Base-by-base conservation (phyloP, 192 early-diverging fungal species). In the Coemansia erecta region DNA sequence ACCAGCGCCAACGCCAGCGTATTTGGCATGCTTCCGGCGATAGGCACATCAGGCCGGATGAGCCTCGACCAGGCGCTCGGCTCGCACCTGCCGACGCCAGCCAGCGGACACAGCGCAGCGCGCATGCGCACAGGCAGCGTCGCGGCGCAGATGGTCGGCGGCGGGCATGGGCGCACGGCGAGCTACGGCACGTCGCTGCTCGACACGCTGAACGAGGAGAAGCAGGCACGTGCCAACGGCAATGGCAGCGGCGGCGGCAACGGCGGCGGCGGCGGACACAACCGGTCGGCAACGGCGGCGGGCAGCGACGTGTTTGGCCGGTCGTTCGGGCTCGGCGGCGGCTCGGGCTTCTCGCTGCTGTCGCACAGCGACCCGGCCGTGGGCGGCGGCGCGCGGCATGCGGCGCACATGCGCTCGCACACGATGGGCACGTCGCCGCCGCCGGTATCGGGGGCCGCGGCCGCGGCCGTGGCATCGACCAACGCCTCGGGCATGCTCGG, bases 101-200 rank as follows among this genome's bases (percentile, higher is more conserved):
- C 28, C n/a, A 28, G 47, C 22, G 47, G 22, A 4, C 22, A 17
- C 5, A 55, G 13, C 39, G 28, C 28, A 31, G 28, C 28, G 7
- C 41, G 56, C 28, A 26, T 41, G n/a, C 23, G 54, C 59, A 55
- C 59, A 21, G 8, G 24, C 58, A 54, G 15, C 52, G 48, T 60
- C 17, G 24, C 61, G 37, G 50, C 60, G 28, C 28, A 31, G 28
- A 31, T 31, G 28, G 28, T 7, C 17, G 23, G 23, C 51, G 55
- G 56, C 51, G 43, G 70, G 42, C 76, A 79, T 53, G 64, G 63
- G 13, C 70, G 76, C 35, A 79, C 70, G 5, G 76, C 70, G 24
- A 72, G 70, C 69, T 79, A 79, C 57, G 76, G 76, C 53, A 79
- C 76, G 1, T 72, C 76, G 40, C 70, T 79, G 49, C 76, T 79